These are phyloP conservation scores for Conoideocrella luteorostrata DNA, from an alignment of 2,329 filamentous ascomycete species.

Conservation along the genomic window DNA sequence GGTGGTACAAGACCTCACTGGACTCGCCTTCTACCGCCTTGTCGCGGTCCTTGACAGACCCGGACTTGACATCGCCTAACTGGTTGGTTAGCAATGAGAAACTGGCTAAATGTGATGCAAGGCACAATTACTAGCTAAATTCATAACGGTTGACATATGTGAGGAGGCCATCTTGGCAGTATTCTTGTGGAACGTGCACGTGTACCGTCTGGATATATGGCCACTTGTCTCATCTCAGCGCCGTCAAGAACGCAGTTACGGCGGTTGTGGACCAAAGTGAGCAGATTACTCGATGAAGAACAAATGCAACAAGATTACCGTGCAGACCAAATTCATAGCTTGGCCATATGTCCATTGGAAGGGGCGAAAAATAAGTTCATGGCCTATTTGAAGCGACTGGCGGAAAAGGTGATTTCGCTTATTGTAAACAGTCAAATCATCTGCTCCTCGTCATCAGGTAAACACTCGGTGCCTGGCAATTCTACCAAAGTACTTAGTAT, in stretches of 20 bases:
- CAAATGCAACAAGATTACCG: no score
- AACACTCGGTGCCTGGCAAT: background rate
- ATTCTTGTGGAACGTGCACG: no score
- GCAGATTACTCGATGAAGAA: background rate
- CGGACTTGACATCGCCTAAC: constrained; percentile 28
- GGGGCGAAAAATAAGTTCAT: no score
- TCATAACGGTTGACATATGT: constrained; percentile 27
- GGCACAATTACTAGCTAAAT: constrained; percentile 23
- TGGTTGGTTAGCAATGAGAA: constrained; percentile 10
- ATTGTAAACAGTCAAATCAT: no score
- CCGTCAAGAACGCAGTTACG: no score
- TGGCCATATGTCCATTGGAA: no score
- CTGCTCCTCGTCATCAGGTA: no score
- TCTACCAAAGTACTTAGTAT: constrained; percentile 3
- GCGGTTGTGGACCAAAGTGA: background rate
- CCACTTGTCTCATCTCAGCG: no score
- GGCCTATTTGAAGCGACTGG: no score
- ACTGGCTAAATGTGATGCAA: background rate
- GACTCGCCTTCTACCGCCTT: constrained; percentile 34
- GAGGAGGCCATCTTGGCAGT: constrained; percentile 27
- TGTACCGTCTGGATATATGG: no score
- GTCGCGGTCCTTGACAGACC: constrained; percentile 30
- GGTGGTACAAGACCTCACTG: background rate
- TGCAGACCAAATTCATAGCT: no score
- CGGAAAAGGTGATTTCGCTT: no score